Base-by-base conservation (phyloP, 805 yeast genomes). In the Saccharomycopsis olivae region DNA sequence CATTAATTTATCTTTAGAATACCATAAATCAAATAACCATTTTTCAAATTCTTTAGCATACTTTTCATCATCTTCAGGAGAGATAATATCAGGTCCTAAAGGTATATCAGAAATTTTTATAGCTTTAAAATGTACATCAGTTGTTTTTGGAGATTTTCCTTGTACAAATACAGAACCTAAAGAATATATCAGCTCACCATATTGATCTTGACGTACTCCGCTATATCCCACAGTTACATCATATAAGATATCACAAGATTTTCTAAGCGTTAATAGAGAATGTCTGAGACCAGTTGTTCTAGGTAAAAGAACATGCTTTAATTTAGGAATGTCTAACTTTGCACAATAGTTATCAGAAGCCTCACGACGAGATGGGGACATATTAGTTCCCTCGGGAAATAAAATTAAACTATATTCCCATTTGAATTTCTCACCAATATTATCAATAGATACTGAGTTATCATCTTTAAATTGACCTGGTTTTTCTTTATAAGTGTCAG, bases 381-480 rank as follows among this genome's bases (percentile, higher is more conserved):
- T 61, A 43, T 86, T 92, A 0, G 98, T 92, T 4, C 98, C 98
- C 58, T 92, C 98, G 1, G 98, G 98, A 60, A 81, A 92, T 20
- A 92, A 57, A 17, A 88, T 60, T 34, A 92, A 57, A 67, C 80
- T 75, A 47, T 78, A 77, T 3, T 82, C 78, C 73, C 74, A 69
- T 5, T 53, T 45, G 5, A 42, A 28, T 18, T 47, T 19, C 5
- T 6, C 10, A 8, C 19, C 30, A 10, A 6, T 24, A 17, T 18
- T 6, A 21, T 33, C 16, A 10, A n/a, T 13, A 21, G 11, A n/a
- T 3, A 13, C 23, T 28, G n/a, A n/a, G 29, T 11, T 19, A 16
- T 30, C 16, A n/a, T 28, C 27, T n/a, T n/a, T n/a, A n/a, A n/a
- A 21, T 36, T 19, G 23, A 20, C 19, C 31, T 16, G 11, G 25